phyloP scores from a whole-genome alignment of 495 filamentous ascomycete species.

The Pyrenula aspistea region DNA sequence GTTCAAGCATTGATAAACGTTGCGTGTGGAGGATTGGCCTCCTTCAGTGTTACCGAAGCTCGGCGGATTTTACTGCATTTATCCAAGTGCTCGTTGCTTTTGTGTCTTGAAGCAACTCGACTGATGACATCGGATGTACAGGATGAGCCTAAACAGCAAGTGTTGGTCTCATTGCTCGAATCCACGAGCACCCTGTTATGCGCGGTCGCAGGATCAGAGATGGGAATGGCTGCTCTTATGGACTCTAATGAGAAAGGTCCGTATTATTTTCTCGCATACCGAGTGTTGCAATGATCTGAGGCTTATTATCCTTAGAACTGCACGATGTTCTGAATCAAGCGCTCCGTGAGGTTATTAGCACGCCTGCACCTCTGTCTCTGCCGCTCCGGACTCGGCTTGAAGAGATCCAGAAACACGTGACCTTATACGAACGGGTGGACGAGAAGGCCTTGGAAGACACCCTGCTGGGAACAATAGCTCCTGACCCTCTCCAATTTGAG shows the following conservation, averaged over 20 bases:
- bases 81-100: neutral
- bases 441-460: conserved; percentile 25
- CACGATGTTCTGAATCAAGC: conserved; percentile 20
- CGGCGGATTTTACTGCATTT: neutral
- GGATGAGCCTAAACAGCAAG: neutral
- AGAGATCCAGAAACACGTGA: conserved; percentile 31
- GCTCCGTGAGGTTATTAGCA: conserved; percentile 26
- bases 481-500: conserved; percentile 36
- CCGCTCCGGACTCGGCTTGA: conserved; percentile 29
- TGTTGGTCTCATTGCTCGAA: neutral
- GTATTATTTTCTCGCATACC: too few relatives aligned
- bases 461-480: conserved; percentile 28
- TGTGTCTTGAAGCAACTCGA: conserved; percentile 1
- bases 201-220: neutral
- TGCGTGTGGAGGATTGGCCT: conserved; percentile 17
- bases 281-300: too few relatives aligned
- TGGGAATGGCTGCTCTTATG: conserved; percentile 3
- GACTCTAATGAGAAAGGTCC: conserved; percentile 22
- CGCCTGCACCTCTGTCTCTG: conserved; percentile 29
- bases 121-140: neutral
- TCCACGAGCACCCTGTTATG: neutral
- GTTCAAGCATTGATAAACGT: conserved; percentile 32
- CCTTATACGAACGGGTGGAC: conserved; percentile 24
- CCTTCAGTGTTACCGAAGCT: neutral
- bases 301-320: conserved; percentile 2